A percentile compares a stretch with the other conserved stretches of the same genome.
Evolutionary conservation across 768 basidiomycete genomes (phyloP).

Genomic region (Suillus occidentalis): DNA sequence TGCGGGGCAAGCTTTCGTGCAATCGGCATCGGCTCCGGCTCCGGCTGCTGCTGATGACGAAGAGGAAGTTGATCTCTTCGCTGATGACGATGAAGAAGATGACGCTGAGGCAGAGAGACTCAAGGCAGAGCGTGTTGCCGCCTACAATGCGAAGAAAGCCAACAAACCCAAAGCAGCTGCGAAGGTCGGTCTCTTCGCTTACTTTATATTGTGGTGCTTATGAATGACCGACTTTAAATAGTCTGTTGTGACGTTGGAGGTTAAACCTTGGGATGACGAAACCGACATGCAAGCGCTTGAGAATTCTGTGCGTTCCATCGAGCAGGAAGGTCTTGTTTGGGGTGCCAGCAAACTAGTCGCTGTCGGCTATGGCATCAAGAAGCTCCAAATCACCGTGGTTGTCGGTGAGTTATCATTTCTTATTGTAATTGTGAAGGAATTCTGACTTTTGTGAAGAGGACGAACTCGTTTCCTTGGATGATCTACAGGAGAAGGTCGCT

Average conservation of each 20-base stretch:
- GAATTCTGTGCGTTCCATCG: constrained; percentile 77
- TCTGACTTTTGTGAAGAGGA: constrained; percentile 62
- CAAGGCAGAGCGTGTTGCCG: constrained; percentile 91
- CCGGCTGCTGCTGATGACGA: constrained; percentile 45
- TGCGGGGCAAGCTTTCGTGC: constrained; percentile 73
- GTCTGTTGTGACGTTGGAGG: constrained; percentile 97
- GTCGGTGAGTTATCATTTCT: constrained; percentile 42
- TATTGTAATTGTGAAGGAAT: background rate
- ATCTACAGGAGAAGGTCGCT: constrained; percentile 86
- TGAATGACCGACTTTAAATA: constrained; percentile 34
- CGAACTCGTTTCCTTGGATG: constrained; percentile 89
- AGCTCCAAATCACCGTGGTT: constrained; percentile 76
- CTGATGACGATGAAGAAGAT: constrained; percentile 70
- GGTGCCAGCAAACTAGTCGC: constrained; percentile 91
- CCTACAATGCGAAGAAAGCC: constrained; percentile 92
- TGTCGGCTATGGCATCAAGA: constrained; percentile 91
- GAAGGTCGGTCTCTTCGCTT: constrained; percentile 55
- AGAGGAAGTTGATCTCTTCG: constrained; percentile 85
- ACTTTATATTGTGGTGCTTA: constrained; percentile 4
- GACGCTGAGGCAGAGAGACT: constrained; percentile 83
- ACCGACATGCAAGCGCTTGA: constrained; percentile 94
- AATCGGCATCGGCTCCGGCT: constrained; percentile 45
- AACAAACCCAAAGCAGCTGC: constrained; percentile 83
- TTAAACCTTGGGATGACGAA: constrained; percentile 99
- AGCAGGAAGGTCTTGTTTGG: constrained; percentile 93